phyloP scores from a whole-genome alignment of 2,329 filamentous ascomycete genomes.

The Colletotrichum coccodes region DNA sequence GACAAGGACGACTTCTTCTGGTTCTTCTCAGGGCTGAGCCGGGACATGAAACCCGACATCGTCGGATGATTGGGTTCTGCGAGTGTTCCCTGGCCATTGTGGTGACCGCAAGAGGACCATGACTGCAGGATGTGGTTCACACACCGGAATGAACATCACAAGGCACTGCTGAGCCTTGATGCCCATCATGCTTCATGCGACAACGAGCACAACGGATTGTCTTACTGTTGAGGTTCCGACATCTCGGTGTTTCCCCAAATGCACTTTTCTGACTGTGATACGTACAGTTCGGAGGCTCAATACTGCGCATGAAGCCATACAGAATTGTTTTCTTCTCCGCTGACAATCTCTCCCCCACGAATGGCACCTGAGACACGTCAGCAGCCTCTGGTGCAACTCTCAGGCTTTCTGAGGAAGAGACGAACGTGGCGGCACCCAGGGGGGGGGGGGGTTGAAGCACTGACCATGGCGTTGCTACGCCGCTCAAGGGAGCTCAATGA shows the following conservation, averaged over 20 bases:
- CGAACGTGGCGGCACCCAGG: constrained; percentile 8
- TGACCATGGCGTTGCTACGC: background rate
- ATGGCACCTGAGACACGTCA: constrained; percentile 27
- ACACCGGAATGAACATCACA: too few species aligned
- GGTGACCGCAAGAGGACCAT: constrained; percentile 11
- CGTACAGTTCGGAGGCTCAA: background rate
- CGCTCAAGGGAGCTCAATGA: background rate
- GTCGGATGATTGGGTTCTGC: background rate
- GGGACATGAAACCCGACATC: constrained; percentile 16
- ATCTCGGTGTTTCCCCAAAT: too few species aligned
- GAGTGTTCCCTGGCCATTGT: background rate
- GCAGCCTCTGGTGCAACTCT: background rate
- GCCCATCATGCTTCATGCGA: background rate
- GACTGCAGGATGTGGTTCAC: background rate
- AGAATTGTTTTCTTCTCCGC: constrained; percentile 15
- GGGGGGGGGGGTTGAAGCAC: background rate
- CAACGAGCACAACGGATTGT: background rate
- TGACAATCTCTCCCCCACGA: constrained; percentile 1
- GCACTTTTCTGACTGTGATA: background rate
- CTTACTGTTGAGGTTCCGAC: too few species aligned
- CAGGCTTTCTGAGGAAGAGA: constrained; percentile 7
- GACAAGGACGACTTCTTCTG: background rate
- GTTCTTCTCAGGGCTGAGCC: background rate
- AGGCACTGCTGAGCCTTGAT: too few species aligned
- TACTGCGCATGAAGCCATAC: constrained; percentile 1